A percentile compares a stretch with the other conserved stretches of the same genome.
Evolutionary conservation across 1,284 basidiomycete genomes (phyloP).

Genomic region (Sporisorium iseilematis-ciliati): DNA sequence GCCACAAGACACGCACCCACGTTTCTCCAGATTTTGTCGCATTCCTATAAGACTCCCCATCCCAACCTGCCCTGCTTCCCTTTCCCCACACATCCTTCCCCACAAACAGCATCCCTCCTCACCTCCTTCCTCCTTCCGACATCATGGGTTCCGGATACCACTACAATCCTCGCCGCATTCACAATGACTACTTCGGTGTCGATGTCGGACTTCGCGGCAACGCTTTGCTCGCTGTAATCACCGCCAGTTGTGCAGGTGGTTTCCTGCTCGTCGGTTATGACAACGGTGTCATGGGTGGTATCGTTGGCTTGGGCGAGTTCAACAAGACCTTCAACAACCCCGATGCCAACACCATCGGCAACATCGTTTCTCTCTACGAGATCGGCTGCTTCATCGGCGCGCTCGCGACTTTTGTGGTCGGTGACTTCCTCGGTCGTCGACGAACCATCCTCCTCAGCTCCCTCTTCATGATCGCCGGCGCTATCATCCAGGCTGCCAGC

Average conservation of each 20-base stretch:
- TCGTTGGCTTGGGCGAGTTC: conserved; percentile 29
- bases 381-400: conserved; percentile 51
- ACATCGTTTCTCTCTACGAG: conserved; percentile 55
- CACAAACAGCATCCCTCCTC: background rate
- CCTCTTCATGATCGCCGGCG: conserved; percentile 76
- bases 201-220: conserved; percentile 45
- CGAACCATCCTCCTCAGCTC: conserved; percentile 57
- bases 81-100: conserved; percentile 1
- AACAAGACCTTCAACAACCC: conserved; percentile 51
- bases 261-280: conserved; percentile 46
- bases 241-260: conserved; percentile 37
- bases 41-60: conserved; percentile 8
- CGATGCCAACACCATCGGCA: conserved; percentile 45
- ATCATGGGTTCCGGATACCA: conserved; percentile 16
- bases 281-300: conserved; percentile 44
- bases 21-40: background rate
- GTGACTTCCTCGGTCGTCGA: conserved; percentile 44
- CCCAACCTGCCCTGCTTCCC: background rate
- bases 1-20: background rate
- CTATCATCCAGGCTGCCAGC: conserved; percentile 75
- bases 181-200: conserved; percentile 38
- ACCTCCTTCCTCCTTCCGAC: background rate
- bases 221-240: conserved; percentile 39
- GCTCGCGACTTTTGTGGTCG: conserved; percentile 40
- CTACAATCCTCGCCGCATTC: conserved; percentile 38